Base-by-base conservation (phyloP, 176 grass and related monocot species). In the Calamus simplicifolius region DNA sequence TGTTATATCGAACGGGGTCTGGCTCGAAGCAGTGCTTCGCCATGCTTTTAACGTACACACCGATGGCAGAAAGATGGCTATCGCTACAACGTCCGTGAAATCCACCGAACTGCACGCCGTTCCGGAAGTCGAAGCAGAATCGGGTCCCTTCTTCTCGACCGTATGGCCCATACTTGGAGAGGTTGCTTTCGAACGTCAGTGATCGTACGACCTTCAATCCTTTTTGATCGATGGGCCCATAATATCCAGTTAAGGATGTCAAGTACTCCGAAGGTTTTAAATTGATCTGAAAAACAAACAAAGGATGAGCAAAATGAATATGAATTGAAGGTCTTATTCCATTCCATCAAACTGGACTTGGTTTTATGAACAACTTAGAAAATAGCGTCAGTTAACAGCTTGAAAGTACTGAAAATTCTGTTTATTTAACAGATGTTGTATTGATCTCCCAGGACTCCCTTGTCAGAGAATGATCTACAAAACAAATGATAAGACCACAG, bases 11-110 rank as follows among this genome's bases (percentile, higher is more conserved):
- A 16, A 25, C 15, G 0, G 56, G 56, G n/a, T 25, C 25, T 0
- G 56, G 56, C 56, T 28, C 16, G 56, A 59, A 59, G 16, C 29
- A 25, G 56, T 29, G 27, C 56, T 59, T 59, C 25, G 27, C 16
- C 12, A 16, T 59, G 12, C 21, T 27, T 16, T 59, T 59, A 15
- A 27, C 56, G 27, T 59, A 59, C 4, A 59, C 13, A 15, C 56
- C 56, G 4, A 59, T 26, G 56, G 56, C 56, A 5, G 25, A 59
- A 2, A 59, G 56, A 15, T 17, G 6, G 2, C 12, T 27, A 16
- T 3, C 15, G 5, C 10, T 59, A 1, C 23, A 29, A 25, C 56
- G 25, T 12, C 56, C 56, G 18, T 59, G 56, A 27, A 59, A 59
- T 5, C 56, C 56, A 15, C 56, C 25, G 15, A 59, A 59, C 25